phyloP scores from a whole-genome alignment of 1,284 basidiomycete species.

The Boletus mariae region DNA sequence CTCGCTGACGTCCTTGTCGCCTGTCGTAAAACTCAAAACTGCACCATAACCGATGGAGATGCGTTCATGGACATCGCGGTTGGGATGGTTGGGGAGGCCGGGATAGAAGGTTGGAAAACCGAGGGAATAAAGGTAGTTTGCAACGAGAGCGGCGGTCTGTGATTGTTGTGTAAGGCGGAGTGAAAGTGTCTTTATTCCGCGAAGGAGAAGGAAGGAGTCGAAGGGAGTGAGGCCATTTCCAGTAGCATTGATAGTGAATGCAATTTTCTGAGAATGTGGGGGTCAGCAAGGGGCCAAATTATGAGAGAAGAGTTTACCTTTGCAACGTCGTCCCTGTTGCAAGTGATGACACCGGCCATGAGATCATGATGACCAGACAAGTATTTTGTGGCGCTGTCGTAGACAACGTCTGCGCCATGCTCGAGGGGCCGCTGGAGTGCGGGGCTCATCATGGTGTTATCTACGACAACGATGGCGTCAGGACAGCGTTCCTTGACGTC shows the following conservation, averaged over 20 bases:
- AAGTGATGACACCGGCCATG: constrained; percentile 95
- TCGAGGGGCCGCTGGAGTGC: constrained; percentile 96
- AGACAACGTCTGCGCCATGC: constrained; percentile 94
- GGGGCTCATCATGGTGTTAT: constrained; percentile 99
- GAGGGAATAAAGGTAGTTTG: constrained; percentile 80
- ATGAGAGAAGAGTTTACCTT: constrained; percentile 50
- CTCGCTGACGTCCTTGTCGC: constrained; percentile 87
- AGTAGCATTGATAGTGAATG: constrained; percentile 92
- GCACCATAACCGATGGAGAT: constrained; percentile 91
- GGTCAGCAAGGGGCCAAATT: not conserved
- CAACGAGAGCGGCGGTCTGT: constrained; percentile 79
- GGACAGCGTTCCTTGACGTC: constrained; percentile 81
- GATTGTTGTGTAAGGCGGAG: constrained; percentile 97
- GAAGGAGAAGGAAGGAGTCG: constrained; percentile 93
- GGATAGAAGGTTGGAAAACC: constrained; percentile 97
- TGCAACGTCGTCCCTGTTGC: constrained; percentile 87
- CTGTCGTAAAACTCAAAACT: constrained; percentile 93
- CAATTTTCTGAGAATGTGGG: constrained; percentile 59
- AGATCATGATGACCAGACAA: constrained; percentile 98
- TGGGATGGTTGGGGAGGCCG: constrained; percentile 81
- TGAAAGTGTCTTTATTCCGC: constrained; percentile 96
- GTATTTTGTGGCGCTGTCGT: constrained; percentile 98
- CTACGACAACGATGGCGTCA: constrained; percentile 85
- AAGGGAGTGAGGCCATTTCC: constrained; percentile 97
- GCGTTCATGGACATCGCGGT: constrained; percentile 82